Evolutionary conservation across 208 protist genomes (phyloP).

Genomic region (Angomonas desouzai): DNA sequence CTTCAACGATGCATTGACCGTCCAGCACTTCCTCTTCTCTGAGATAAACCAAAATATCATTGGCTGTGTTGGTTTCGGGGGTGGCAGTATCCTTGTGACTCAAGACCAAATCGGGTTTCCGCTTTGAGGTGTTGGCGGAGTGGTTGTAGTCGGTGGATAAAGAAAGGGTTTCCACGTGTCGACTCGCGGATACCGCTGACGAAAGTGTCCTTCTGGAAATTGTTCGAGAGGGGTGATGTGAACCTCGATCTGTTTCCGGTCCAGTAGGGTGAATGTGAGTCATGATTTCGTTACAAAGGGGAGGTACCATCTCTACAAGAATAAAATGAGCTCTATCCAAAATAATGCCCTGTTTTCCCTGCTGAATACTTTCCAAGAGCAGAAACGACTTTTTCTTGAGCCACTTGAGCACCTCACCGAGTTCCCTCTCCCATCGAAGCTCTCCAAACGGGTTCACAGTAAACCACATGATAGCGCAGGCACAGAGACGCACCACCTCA

Average conservation of each 20-base stretch:
- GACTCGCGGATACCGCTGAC: not conserved
- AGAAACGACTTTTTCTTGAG: conserved; percentile 67
- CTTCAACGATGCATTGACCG: not conserved
- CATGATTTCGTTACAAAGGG: conserved; percentile 38
- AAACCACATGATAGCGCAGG: conserved; percentile 9
- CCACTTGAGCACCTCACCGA: conserved; percentile 54
- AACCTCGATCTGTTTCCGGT: not conserved
- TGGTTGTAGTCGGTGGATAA: not conserved
- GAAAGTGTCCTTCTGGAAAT: not conserved
- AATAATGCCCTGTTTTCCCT: conserved; percentile 54
- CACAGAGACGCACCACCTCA: not conserved
- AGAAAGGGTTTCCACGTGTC: not conserved
- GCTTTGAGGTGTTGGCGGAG: not conserved
- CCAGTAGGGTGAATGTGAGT: not conserved
- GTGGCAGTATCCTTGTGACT: not conserved
- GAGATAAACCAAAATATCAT: conserved; percentile 7
- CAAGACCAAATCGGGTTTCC: not conserved
- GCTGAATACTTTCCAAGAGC: conserved; percentile 80
- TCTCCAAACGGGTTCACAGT: not conserved
- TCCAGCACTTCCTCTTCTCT: not conserved
- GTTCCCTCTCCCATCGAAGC: conserved; percentile 8
- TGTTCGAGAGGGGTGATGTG: not conserved
- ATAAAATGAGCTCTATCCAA: conserved; percentile 68
- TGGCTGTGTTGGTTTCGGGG: not conserved
- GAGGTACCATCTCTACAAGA: conserved; percentile 61